phyloP scores from a whole-genome alignment of 2,329 filamentous ascomycete species.

The Exophiala viscosa region DNA sequence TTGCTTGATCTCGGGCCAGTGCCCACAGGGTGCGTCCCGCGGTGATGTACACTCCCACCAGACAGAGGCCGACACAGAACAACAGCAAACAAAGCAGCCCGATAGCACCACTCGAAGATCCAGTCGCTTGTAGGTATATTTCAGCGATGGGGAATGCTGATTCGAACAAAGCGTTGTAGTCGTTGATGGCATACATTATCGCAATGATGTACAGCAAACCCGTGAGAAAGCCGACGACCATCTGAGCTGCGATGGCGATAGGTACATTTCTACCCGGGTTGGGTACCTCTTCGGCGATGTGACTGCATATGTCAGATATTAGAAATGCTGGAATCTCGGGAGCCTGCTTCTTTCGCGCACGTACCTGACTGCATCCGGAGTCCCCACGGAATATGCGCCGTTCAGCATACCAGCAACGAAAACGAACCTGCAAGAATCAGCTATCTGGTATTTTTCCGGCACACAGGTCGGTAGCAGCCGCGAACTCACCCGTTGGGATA shows the following conservation, averaged over 20 bases:
- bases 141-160: conserved; percentile 61
- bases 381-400: conserved; percentile 65
- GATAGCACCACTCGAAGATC: conserved; percentile 49
- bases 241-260: conserved; percentile 50
- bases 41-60: conserved; percentile 58
- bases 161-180: conserved; percentile 40
- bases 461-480: conserved; percentile 5
- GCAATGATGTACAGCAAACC: conserved; percentile 49
- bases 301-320: conserved; percentile 46
- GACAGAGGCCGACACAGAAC: conserved; percentile 50
- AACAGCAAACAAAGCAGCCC: conserved; percentile 54
- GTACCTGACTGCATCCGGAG: conserved; percentile 63
- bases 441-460: background rate
- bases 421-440: conserved; percentile 43
- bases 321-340: too few species aligned
- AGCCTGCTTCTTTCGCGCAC: conserved; percentile 31
- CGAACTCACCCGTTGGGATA: conserved; percentile 58
- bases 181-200: conserved; percentile 55
- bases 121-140: conserved; percentile 61
- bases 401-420: conserved; percentile 65
- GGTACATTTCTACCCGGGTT: conserved; percentile 58
- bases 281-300: conserved; percentile 63
- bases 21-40: conserved; percentile 62
- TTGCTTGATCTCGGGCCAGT: conserved; percentile 56
- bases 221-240: conserved; percentile 45